A percentile compares a stretch with the other conserved stretches of the same genome.
These are phyloP conservation scores for Acer saccharum DNA, from an alignment of 345 rosid genomes.

Conservation along the genomic window DNA sequence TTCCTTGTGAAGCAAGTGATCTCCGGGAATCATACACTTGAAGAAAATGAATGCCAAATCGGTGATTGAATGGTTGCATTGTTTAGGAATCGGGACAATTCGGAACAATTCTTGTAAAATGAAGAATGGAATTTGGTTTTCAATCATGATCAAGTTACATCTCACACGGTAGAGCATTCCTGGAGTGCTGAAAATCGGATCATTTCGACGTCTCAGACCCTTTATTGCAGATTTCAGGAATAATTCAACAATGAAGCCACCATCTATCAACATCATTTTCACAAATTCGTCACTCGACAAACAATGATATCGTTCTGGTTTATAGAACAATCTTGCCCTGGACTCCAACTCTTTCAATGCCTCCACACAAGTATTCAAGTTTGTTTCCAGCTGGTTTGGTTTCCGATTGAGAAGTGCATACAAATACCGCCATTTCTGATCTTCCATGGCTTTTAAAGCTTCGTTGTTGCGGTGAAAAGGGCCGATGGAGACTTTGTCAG, in stretches of 20 bases:
- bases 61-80: constrained; percentile 34
- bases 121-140: constrained; percentile 62
- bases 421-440: constrained; percentile 51
- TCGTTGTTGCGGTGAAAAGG: constrained; percentile 30
- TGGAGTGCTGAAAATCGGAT: constrained; percentile 40
- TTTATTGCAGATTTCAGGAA: constrained; percentile 36
- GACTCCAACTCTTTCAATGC: constrained; percentile 42
- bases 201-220: constrained; percentile 45
- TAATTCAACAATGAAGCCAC: constrained; percentile 53
- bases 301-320: neutral
- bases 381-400: constrained; percentile 30
- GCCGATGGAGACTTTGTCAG: constrained; percentile 47
- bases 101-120: constrained; percentile 46
- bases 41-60: constrained; percentile 53
- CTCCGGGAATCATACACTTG: constrained; percentile 50
- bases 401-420: constrained; percentile 44
- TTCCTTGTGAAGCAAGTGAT: constrained; percentile 25
- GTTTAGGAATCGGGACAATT: constrained; percentile 38
- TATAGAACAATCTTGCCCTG: constrained; percentile 40
- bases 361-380: constrained; percentile 38
- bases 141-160: constrained; percentile 45
- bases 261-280: constrained; percentile 50
- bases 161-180: constrained; percentile 49
- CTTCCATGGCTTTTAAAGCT: constrained; percentile 19
- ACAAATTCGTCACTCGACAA: constrained; percentile 31